Conservation (phyloP, 441 rosid genomes). For the Bocquillonia castaneifolia region DNA sequence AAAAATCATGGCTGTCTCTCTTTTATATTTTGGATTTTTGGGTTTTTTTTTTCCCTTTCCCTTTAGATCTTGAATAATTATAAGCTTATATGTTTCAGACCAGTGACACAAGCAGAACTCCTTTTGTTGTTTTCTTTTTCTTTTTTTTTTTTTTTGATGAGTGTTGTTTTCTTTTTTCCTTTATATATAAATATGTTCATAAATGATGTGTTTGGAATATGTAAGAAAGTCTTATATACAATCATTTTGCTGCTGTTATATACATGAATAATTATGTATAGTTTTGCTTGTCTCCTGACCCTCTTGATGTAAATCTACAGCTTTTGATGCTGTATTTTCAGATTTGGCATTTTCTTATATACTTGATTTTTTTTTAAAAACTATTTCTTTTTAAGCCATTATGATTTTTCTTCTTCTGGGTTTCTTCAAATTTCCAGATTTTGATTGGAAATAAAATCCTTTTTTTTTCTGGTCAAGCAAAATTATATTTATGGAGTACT, state of each 20-base stretch:
- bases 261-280: constrained; percentile 8
- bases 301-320: constrained; percentile 6
- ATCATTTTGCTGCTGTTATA: constrained; percentile 7
- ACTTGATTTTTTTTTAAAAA: background rate
- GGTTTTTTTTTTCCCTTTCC: background rate
- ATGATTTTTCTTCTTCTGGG: background rate
- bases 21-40: constrained; percentile 15
- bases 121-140: background rate
- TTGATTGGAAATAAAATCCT: background rate
- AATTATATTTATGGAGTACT: no score
- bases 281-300: background rate
- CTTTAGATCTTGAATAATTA: background rate
- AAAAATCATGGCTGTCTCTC: constrained; percentile 14
- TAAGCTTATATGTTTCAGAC: constrained; percentile 10
- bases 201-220: constrained; percentile 5
- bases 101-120: no score
- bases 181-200: no score
- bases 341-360: constrained; percentile 8
- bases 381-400: background rate
- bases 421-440: background rate
- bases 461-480: background rate
- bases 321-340: background rate
- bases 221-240: background rate
- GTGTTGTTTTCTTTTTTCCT: no score
- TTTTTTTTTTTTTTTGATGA: background rate